Evolutionary conservation across 2,329 filamentous ascomycete species (phyloP), one percentile per base, ranked within the genome.

Genomic region (Plenodomus tracheiphilus): DNA sequence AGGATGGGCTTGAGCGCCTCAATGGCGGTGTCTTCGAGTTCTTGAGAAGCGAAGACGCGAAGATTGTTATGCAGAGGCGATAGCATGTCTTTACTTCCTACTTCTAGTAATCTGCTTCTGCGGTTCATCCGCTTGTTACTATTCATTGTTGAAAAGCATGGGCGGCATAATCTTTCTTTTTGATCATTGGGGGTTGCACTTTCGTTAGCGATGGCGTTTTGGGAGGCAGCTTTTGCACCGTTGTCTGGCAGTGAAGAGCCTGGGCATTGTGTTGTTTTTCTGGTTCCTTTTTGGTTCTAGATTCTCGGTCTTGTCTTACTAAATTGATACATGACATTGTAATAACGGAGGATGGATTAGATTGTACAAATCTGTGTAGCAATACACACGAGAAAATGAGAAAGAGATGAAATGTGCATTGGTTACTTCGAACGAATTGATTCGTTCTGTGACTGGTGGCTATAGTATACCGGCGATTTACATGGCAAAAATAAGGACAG

Each of bases 1-100:
- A 67, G 41, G 65, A 70, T 13, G 68, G 67, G 3, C 42, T 71
- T 36, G 58, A 61, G 10, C 52, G 56, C 25, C 46, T 70, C 10
- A 66, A 68, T 30, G 49, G 64, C 22, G 56, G 53, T 6, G 56
- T 69, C 0, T 70, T 71, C 35, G 67, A 67, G 21, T 70, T 69
- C 35, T 49, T 71, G 20, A 47, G 60, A 30, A 57, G 43, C 2
- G 65, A 69, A 32, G 66, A 71, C 35, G 58, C 64, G 42, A 68
- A 64, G 43, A 71, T 71, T 46, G 55, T 69, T 15, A 61, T 71
- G 63, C 55, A 61, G 38, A 52, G 56, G 45, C 53, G 58, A 22
- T 64, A 56, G 22, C 10, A 20, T 41, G 20, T 17, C 37, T 30
- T n/a, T 18, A 20, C 32, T 35, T 39, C 25, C 21, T 34, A 16